Base-by-base conservation (phyloP, 768 basidiomycete genomes). In the Suillus occidentalis region DNA sequence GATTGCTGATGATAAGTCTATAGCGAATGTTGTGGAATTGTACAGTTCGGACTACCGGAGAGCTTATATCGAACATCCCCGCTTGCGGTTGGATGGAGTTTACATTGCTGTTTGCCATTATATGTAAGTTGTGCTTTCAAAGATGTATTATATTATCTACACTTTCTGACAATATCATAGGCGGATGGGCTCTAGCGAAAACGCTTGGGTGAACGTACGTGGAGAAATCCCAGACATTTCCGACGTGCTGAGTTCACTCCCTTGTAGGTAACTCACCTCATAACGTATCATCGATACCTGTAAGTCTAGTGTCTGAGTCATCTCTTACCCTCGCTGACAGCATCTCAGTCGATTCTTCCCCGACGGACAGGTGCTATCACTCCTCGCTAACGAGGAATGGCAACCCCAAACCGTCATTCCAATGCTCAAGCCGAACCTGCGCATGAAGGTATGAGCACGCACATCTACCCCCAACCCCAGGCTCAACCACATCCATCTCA, bases 101-200 rank as follows among this genome's bases (percentile, higher is more conserved):
- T 97, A 97, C 73, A 95, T 97, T 60, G 89, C 93, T 25, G 90
- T 92, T 22, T 96, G 94, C 71, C 94, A 95, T 75, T 97, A 93
- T 69, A 80, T 89, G 91, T 92, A 74, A 66, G 87, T 63, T 25
- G 76, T 60, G 36, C n/a, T n/a, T 10, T 60, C 50, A 58, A 43
- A 62, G 49, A 39, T 53, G 56, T 66, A 52, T 62, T 39, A 2
- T 47, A 52, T 62, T 39, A 2, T 47, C 37, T 50, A 64, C n/a
- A 31, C 49, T 62, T 43, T 58, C 43, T 71, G 58, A 64, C 39
- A 58, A 47, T 66, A 67, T 65, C 66, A 60, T 64, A 92, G 88
- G 52, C 90, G 92, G 22, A 82, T 82, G 9, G 95, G 95, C 31
- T 77, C 89, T 36, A 87, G 91, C 67, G 95, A 97, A 69, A 91